Conservation (phyloP, 2,329 filamentous ascomycete genomes). For the Thielaviopsis musarum region DNA sequence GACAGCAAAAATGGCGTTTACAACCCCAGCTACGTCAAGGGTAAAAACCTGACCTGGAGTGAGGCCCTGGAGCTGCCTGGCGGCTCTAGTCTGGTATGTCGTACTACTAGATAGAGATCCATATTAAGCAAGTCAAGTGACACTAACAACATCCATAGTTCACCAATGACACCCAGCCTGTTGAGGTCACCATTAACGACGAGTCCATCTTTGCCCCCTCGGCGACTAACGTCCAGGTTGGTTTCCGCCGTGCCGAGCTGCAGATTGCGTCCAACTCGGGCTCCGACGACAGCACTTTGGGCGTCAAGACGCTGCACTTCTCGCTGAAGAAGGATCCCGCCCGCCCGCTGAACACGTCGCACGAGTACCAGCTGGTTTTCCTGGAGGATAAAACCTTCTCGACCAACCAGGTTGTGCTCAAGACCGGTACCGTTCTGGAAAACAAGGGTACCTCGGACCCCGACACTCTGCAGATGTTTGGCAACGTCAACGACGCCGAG, state of each 20-base stretch:
- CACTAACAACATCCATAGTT: conserved; percentile 19
- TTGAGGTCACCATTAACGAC: conserved; percentile 40
- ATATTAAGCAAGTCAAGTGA: too few species aligned
- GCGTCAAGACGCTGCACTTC: conserved; percentile 46
- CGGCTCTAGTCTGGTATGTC: conserved; percentile 23
- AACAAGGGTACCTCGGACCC: conserved; percentile 18
- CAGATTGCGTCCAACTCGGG: conserved; percentile 32
- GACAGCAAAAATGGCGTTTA: conserved; percentile 28
- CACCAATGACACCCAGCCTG: conserved; percentile 26
- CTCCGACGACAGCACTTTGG: conserved; percentile 32
- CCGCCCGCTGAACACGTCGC: conserved; percentile 38
- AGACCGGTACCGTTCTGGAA: conserved; percentile 35
- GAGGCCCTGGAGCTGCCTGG: conserved; percentile 31
- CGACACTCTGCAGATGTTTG: conserved; percentile 28
- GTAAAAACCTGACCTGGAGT: conserved; percentile 32
- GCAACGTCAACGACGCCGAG: conserved; percentile 29
- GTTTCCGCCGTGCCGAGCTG: conserved; percentile 44
- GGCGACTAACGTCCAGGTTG: conserved; percentile 31
- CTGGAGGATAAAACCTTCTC: conserved; percentile 30
- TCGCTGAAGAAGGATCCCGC: conserved; percentile 34
- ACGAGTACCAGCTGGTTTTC: conserved; percentile 43
- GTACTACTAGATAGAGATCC: too few species aligned
- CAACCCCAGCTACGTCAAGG: conserved; percentile 35
- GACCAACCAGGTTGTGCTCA: conserved; percentile 36
- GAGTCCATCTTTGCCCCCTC: conserved; percentile 40